A percentile compares a stretch with the other conserved stretches of the same genome.
Evolutionary conservation across 441 rosid species (phyloP).

Genomic region (Populus hybrid): DNA sequence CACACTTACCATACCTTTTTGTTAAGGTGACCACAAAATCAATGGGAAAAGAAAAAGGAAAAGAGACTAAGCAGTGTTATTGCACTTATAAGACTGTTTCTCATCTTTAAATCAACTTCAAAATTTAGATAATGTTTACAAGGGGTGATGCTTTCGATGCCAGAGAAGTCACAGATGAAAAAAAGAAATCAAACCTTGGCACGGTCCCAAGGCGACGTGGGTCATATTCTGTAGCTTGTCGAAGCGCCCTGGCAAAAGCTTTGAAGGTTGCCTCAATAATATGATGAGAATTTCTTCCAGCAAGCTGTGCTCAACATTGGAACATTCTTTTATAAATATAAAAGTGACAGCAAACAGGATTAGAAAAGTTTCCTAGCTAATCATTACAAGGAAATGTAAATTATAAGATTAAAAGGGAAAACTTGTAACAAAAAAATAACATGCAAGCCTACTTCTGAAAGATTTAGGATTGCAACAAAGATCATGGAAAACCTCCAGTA

Average conservation of each 20-base stretch:
- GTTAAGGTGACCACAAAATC: neutral
- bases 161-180: slow-evolving; percentile 3
- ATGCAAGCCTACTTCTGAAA: neutral
- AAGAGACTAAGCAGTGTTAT: neutral
- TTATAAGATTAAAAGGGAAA: neutral
- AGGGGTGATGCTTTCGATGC: neutral
- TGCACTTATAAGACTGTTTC: neutral
- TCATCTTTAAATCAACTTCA: neutral
- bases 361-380: neutral
- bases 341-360: neutral
- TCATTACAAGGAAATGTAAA: slow-evolving; percentile 2
- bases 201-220: slow-evolving; percentile 78
- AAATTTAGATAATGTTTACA: neutral
- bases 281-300: slow-evolving; percentile 91
- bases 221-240: slow-evolving; percentile 83
- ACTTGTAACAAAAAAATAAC: neutral
- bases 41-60: neutral
- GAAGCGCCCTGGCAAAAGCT: slow-evolving; percentile 93
- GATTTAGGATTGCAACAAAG: neutral
- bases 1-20: neutral
- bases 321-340: neutral
- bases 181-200: slow-evolving; percentile 56
- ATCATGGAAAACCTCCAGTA: neutral
- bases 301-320: slow-evolving; percentile 51
- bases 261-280: slow-evolving; percentile 96